Evolutionary conservation across 2,329 filamentous ascomycete species (phyloP), one percentile per base, ranked within the genome.

Genomic region (Diaporthe longicolla): DNA sequence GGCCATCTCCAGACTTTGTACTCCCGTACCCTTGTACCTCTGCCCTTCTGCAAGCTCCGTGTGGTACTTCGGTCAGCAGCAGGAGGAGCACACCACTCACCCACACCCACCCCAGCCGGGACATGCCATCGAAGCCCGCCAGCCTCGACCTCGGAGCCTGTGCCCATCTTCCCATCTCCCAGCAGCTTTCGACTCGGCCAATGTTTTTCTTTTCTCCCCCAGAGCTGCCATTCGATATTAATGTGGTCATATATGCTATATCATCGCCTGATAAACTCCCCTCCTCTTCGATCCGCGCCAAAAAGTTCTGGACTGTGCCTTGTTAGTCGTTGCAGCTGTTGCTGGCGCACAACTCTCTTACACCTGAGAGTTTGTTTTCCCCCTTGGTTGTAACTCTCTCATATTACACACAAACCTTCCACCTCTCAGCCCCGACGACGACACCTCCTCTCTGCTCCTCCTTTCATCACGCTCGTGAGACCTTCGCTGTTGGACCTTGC

Each of bases 391-490:
- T 73, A 57, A 54, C 45, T 32, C 37, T 37, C 37, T 65, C 48
- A 45, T 68, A 71, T 71, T 59, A 40, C 37, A 57, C 48, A 70
- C 35, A 63, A 61, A 52, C 52, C 40, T 61, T 40, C 35, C 40
- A 21, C 37, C 17, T 40, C 26, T 43, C 15, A 7, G 21, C 48
- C 37, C 35, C 57, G 32, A 48, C 45, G 29, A 52, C 19, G n/a
- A 29, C 59, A 17, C 54, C 6, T 66, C 55, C 32, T 11, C 32
- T 21, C 21, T 26, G 15, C 15, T 52, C 63, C 45, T 65, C 73
- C 58, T 73, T 72, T 74, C 70, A 73, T 63, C 55, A 66, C 66
- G 55, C 63, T 70, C 45, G 73, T 72, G 69, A 74, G 32, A 72
- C 73, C 52, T 37, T 26, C n/a, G 40, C 61, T 69, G 63, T 59